Conservation (phyloP, 73 alveolate species). For the Symbiodinium pilosum region DNA sequence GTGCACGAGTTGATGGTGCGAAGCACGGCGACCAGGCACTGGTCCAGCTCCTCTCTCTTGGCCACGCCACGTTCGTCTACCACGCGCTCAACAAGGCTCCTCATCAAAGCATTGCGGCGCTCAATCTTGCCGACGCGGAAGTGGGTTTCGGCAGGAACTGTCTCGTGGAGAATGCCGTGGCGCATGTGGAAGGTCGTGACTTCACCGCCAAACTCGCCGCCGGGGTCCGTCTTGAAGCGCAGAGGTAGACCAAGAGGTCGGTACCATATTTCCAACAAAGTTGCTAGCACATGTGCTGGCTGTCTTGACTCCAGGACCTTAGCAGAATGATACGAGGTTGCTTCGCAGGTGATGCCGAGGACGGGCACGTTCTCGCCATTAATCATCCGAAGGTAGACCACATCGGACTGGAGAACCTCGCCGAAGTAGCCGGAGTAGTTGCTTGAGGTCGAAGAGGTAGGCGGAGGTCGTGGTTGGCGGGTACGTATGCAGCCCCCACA, state of each 20-base stretch:
- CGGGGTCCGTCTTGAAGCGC: background rate
- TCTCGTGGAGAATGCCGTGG: background rate
- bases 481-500: background rate
- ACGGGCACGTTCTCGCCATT: background rate
- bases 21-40: background rate
- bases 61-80: background rate
- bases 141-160: background rate
- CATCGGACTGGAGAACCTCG: slow-evolving; percentile 8
- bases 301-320: background rate
- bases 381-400: background rate
- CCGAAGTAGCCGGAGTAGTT: background rate
- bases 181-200: background rate
- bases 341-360: background rate
- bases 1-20: background rate
- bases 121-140: background rate
- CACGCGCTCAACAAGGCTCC: background rate
- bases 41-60: background rate
- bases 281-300: background rate
- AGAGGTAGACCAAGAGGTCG: slow-evolving; percentile 27
- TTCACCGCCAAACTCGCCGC: background rate
- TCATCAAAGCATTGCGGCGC: slow-evolving; percentile 13
- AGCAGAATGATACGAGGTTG: background rate
- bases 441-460: background rate
- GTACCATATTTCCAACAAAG: background rate
- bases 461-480: background rate